Conservation (phyloP, 257 asterid genomes). For the Haberlea rhodopensis region DNA sequence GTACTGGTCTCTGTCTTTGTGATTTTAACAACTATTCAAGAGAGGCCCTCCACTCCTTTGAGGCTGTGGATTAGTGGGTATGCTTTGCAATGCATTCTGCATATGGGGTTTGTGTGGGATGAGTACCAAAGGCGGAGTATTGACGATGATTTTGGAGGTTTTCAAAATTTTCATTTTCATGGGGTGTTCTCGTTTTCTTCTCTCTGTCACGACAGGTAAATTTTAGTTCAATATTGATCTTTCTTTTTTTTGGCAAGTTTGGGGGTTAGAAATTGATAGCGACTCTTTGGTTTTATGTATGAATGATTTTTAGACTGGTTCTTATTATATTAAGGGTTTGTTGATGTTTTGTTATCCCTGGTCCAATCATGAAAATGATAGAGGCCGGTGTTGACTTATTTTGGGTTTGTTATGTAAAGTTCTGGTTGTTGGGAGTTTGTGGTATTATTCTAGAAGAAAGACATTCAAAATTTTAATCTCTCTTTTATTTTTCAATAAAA, state of each 20-base stretch:
- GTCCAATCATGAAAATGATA: constrained; percentile 25
- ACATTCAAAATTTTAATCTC: not conserved
- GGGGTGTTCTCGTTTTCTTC: constrained; percentile 38
- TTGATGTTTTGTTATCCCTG: constrained; percentile 24
- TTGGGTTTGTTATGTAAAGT: constrained; percentile 16
- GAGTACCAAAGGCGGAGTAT: constrained; percentile 45
- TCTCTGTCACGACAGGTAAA: constrained; percentile 51
- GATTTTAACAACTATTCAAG: constrained; percentile 49
- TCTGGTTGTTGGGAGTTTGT: not conserved
- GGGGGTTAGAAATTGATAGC: constrained; percentile 1
- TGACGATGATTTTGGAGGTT: constrained; percentile 27
- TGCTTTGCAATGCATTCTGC: constrained; percentile 79
- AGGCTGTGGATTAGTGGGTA: constrained; percentile 82
- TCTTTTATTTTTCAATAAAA: no score
- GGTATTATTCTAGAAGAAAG: not conserved
- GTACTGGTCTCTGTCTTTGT: constrained; percentile 61
- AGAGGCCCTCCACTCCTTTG: constrained; percentile 69
- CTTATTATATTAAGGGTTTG: constrained; percentile 16
- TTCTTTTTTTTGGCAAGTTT: constrained; percentile 1
- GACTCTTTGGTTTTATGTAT: not conserved
- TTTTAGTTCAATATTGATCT: not conserved
- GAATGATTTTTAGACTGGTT: constrained; percentile 13
- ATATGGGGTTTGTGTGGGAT: constrained; percentile 64
- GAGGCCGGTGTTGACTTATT: constrained; percentile 31
- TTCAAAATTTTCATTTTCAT: constrained; percentile 26